phyloP scores from a whole-genome alignment of 2,329 filamentous ascomycete species.

The Ascochyta rabiei region DNA sequence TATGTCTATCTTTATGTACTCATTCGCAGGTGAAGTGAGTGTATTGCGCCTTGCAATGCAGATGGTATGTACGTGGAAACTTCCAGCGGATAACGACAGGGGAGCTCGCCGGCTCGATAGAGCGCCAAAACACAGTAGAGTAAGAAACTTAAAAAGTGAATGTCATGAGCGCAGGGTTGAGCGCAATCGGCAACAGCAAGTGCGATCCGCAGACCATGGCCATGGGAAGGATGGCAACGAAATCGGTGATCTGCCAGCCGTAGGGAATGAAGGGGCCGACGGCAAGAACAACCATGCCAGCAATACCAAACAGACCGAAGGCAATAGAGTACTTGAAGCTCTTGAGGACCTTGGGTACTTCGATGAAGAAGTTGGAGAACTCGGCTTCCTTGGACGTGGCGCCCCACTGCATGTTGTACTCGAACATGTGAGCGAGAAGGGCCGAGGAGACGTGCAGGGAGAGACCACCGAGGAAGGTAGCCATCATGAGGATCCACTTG shows the following conservation, averaged over 20 bases:
- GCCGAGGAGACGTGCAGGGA: conserved; percentile 81
- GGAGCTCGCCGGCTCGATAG: conserved; percentile 9
- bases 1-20: conserved; percentile 9
- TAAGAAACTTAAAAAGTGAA: conserved; percentile 67
- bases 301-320: conserved; percentile 65
- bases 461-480: conserved; percentile 80
- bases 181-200: conserved; percentile 70
- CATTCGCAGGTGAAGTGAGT: neutral
- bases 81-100: neutral
- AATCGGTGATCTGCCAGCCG: conserved; percentile 54
- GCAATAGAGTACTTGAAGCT: conserved; percentile 76
- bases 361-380: conserved; percentile 83
- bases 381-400: conserved; percentile 82
- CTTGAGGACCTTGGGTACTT: conserved; percentile 78
- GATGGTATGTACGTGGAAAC: conserved; percentile 7
- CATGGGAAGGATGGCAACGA: conserved; percentile 77
- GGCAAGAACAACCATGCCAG: conserved; percentile 68
- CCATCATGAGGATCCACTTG: conserved; percentile 68
- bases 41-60: conserved; percentile 3
- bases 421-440: conserved; percentile 80
- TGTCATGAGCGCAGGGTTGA: conserved; percentile 78
- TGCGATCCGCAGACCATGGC: conserved; percentile 72
- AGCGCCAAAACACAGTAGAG: neutral
- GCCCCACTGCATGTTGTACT: conserved; percentile 84
- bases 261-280: conserved; percentile 68